Evolutionary conservation across 2,329 filamentous ascomycete genomes (phyloP).

Genomic region (Xylaria sp.): DNA sequence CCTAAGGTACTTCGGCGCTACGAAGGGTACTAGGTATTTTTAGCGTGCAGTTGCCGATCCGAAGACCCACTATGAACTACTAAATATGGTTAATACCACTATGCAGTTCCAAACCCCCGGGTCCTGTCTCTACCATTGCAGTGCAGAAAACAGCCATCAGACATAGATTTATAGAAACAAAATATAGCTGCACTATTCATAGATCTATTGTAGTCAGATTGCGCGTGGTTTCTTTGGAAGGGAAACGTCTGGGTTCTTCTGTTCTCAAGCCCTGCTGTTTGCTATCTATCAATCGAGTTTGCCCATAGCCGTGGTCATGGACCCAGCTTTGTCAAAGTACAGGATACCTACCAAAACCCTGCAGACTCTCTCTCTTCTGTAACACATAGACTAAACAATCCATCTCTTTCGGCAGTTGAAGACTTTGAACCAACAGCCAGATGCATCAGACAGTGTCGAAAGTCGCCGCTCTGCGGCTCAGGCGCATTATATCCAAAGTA

Average conservation of each 20-base stretch:
- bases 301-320: background rate
- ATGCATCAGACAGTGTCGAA: slow-evolving; percentile 22
- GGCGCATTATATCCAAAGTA: slow-evolving; percentile 38
- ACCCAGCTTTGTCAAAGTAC: background rate
- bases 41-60: no score
- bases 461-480: slow-evolving; percentile 16
- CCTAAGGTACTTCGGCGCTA: no score
- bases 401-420: background rate
- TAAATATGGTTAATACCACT: background rate
- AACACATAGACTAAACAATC: no score
- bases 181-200: no score
- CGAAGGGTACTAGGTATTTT: no score
- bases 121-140: background rate
- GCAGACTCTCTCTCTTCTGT: background rate
- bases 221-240: background rate
- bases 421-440: background rate
- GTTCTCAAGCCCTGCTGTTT: background rate
- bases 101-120: background rate
- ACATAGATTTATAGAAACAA: no score
- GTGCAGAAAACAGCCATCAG: no score
- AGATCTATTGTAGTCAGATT: no score
- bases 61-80: background rate
- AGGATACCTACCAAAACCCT: background rate
- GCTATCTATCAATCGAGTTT: background rate
- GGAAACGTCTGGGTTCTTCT: background rate